phyloP scores from a whole-genome alignment of 371 early-diverging fungal species.

The Mortierella sp. region DNA sequence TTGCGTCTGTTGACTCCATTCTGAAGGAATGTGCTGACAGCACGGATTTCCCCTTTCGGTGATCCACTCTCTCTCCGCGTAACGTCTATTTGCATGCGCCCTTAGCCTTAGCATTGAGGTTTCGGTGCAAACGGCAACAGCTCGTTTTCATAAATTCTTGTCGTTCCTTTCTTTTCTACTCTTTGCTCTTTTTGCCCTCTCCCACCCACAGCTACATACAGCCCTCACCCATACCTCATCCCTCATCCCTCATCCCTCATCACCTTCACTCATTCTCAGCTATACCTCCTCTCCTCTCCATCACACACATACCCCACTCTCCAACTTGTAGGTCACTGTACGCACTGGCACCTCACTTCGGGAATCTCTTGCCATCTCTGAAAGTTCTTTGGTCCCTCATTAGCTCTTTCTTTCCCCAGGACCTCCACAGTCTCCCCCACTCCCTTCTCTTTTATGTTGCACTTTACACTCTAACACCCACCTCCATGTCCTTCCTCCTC shows the following conservation, averaged over 20 bases:
- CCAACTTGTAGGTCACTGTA: too few relatives aligned
- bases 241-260: not conserved
- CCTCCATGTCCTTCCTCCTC: not conserved
- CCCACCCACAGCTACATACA: not conserved
- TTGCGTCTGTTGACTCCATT: too few relatives aligned
- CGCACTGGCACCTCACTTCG: too few relatives aligned
- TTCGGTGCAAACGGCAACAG: not conserved
- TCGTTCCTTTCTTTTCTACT: not conserved
- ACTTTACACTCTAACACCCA: not conserved
- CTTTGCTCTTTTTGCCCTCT: slow-evolving; percentile 10
- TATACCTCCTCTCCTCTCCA: not conserved
- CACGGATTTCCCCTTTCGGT: not conserved
- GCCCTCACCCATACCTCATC: not conserved
- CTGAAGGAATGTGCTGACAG: slow-evolving; percentile 1
- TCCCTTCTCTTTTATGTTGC: not conserved
- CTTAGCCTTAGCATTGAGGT: not conserved
- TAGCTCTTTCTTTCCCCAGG: too few relatives aligned
- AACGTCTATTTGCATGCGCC: too few relatives aligned
- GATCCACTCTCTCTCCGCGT: too few relatives aligned
- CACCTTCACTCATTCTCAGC: not conserved
- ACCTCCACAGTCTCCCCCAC: too few relatives aligned
- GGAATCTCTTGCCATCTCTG: not conserved
- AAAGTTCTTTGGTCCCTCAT: too few relatives aligned
- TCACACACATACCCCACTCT: not conserved
- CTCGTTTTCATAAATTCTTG: not conserved